Evolutionary conservation across 805 yeast species (phyloP), one percentile per base, ranked within the genome.

Genomic region (Candida sphagnicola): DNA sequence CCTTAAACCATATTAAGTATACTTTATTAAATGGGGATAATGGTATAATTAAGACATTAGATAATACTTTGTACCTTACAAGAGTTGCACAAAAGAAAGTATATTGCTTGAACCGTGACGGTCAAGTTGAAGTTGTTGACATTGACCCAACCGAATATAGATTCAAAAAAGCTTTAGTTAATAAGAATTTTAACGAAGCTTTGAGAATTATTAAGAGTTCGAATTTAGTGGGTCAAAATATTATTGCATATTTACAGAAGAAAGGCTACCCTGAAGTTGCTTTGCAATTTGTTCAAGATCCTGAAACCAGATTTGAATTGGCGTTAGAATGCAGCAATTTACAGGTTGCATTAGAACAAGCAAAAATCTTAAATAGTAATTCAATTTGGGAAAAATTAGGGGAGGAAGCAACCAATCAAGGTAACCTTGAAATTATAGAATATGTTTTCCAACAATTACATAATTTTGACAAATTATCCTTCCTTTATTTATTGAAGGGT

Each of bases 201-300:
- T 74, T 90, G 49, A 78, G 96, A 49, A 79, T 93, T 49, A 93
- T 93, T 62, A 82, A 80, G 56, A 80, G 76, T 42, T 90, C 98
- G 16, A 89, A 86, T 54, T 74, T 93, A 56, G 99, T 93, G 37
- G 99, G 99, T 47, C 97, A 95, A 69, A 88, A 90, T 60, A 93
- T 93, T 57, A 90, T 93, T 59, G 93, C 95, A 3, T 93, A 91
- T 61, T 74, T 93, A 54, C 95, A 93, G 61, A 84, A 90, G 69
- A 79, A 87, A 57, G 99, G 99, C 2, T 91, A 84, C 59, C 98
- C 99, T 18, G 99, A 93, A 65, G 82, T 93, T 61, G 99, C 99
- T 2, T 74, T 93, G 45, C 97, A 91, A 62, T 95, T 93, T 57
- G 99, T 93, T 38, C 85, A 89, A 64, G 99, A 93, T 59, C 84